Percentiles rank a stretch among this genome's conserved stretches.
Evolutionary conservation across 768 basidiomycete species (phyloP).

Genomic region (Fomitopsis serialis): DNA sequence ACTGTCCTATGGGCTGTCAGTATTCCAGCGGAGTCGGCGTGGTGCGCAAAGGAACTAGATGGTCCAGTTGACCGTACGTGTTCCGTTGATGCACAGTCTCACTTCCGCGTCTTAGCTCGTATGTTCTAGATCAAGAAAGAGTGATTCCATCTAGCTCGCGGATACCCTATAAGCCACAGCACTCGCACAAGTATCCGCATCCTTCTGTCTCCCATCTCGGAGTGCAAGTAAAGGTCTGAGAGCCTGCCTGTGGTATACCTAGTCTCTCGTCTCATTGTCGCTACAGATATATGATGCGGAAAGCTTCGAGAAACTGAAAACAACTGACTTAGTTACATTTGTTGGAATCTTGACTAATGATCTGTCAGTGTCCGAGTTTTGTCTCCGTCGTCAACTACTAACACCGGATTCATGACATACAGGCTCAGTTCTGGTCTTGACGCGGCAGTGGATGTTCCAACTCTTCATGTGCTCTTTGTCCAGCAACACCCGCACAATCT

Average conservation of each 20-base stretch:
- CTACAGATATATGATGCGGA: conserved; percentile 53
- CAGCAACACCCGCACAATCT: conserved; percentile 35
- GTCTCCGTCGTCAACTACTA: background rate
- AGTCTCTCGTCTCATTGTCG: background rate
- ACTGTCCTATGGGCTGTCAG: conserved; percentile 67
- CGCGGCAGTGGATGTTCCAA: conserved; percentile 42
- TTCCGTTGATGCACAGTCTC: background rate
- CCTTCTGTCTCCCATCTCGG: conserved; percentile 54
- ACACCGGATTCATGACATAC: background rate
- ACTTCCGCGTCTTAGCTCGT: background rate
- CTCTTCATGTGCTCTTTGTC: conserved; percentile 64
- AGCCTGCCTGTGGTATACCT: background rate
- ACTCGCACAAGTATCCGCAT: conserved; percentile 62
- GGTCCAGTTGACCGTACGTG: conserved; percentile 17
- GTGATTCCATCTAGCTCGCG: background rate
- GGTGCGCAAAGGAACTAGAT: conserved; percentile 39
- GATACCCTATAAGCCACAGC: conserved; percentile 17
- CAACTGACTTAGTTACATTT: conserved; percentile 62
- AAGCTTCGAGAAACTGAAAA: conserved; percentile 41
- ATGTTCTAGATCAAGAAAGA: background rate
- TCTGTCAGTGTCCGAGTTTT: conserved; percentile 37
- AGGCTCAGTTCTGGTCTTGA: conserved; percentile 32
- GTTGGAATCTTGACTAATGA: conserved; percentile 71
- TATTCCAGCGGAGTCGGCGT: conserved; percentile 62
- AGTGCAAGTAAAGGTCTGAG: conserved; percentile 60